Evolutionary conservation across 1,139 yeast species (phyloP).

Genomic region (Diutina siamensis): DNA sequence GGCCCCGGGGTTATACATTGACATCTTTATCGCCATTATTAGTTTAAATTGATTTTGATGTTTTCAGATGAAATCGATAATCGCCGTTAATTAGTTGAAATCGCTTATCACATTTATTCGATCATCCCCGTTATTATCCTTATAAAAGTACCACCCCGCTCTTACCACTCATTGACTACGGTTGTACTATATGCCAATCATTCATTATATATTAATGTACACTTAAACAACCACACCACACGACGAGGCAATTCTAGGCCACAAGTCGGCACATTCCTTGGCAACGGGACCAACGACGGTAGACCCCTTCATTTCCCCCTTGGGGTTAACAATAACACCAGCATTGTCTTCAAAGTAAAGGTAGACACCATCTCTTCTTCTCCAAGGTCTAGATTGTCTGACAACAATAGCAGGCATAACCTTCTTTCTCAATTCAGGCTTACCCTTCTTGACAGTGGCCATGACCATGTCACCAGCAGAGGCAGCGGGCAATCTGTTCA

Average conservation of each 20-base stretch:
- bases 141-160: too few species aligned
- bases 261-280: conserved; percentile 99
- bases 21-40: too few species aligned
- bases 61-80: too few species aligned
- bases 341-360: conserved; percentile 99
- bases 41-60: too few species aligned
- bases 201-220: neutral
- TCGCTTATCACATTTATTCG: too few species aligned
- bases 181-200: neutral
- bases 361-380: conserved; percentile 99
- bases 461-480: conserved; percentile 99
- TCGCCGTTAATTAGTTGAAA: too few species aligned
- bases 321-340: conserved; percentile 99
- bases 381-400: conserved; percentile 99
- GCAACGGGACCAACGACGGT: conserved; percentile 99
- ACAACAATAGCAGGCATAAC: conserved; percentile 99
- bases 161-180: too few species aligned
- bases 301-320: conserved; percentile 99
- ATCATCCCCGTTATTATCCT: too few species aligned
- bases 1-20: too few species aligned
- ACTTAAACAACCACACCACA: conserved; percentile 98
- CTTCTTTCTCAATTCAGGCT: conserved; percentile 99
- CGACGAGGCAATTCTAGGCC: conserved; percentile 99
- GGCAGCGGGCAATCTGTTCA: conserved; percentile 99
- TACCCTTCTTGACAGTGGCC: conserved; percentile 99